Base-by-base conservation (phyloP, 2,329 filamentous ascomycete species). In the Calonectria pseudoreteaudii region DNA sequence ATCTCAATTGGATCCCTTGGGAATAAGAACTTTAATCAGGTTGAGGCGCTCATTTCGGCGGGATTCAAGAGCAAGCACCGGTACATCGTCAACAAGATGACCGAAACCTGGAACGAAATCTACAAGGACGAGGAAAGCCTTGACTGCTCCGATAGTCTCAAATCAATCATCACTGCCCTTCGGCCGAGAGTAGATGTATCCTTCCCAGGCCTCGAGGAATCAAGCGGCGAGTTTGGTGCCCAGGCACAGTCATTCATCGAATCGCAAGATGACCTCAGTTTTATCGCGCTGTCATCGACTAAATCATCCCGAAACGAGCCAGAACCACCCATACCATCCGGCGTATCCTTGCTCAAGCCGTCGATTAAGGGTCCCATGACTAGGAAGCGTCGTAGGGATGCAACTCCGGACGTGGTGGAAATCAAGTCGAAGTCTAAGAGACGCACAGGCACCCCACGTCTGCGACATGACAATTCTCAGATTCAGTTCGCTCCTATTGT, bases 381-480 rank as follows among this genome's bases (percentile, higher is more conserved):
- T 34, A 78, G 78, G 49, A 84, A 83, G 66, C 81, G 80, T 23
- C 80, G 74, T 58, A 75, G 77, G 16, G 81, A 84, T 60, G 69
- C 74, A 20, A 81, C 81, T 20, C 77, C 82, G 3, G 82, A 82
- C 28, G 52, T 76, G 2, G 70, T 70, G 28, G 78, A 73, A n/a
- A 62, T 71, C 23, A 82, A 79, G 62, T 60, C 79, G 34, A 66
- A 74, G 13, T 60, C 79, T 47, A 66, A 73, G 14, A 83, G 83
- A 66, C 77, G 78, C 30, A 81, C 75, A 4, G 80, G 72, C 30
- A 90, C 88, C 60, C 87, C 89, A 23, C 90, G 90, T 73, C 86
- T 93, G 34, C 91, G 94, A 41, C 95, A 98, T 78, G 91, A 98
- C 75, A 90, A 97, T 83, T 97, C 95, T 0, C 95, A 97, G 80